Evolutionary conservation across 331 rosid species (phyloP).

Genomic region (Rosa hybrid): DNA sequence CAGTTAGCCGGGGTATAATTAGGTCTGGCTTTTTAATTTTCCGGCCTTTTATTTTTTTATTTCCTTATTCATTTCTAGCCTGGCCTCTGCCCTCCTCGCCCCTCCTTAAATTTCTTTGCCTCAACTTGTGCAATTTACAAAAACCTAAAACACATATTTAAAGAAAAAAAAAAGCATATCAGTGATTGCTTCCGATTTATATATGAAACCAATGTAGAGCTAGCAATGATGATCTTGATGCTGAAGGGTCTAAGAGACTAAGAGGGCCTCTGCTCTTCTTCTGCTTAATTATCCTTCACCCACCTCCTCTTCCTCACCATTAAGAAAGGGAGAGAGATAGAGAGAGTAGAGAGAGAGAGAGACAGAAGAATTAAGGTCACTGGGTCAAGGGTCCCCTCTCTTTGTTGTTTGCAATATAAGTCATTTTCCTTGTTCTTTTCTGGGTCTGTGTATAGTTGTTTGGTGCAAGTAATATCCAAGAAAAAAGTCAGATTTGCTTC

Average conservation of each 20-base stretch:
- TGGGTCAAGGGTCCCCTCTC: neutral
- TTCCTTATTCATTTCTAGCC: slow-evolving; percentile 10
- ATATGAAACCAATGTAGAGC: slow-evolving; percentile 54
- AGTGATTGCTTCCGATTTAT: slow-evolving; percentile 3
- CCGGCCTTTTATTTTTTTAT: neutral
- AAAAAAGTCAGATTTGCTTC: slow-evolving; percentile 35
- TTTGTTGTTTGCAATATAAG: slow-evolving; percentile 26
- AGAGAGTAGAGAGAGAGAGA: slow-evolving; percentile 1
- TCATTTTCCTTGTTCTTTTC: slow-evolving; percentile 43
- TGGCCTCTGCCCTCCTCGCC: neutral
- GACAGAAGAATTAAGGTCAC: neutral
- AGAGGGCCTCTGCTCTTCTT: slow-evolving; percentile 20
- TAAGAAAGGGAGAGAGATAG: slow-evolving; percentile 30
- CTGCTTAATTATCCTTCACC: slow-evolving; percentile 60
- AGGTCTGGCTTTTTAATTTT: slow-evolving; percentile 35
- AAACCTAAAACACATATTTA: neutral
- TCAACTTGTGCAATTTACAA: slow-evolving; percentile 36
- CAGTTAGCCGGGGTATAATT: slow-evolving; percentile 71
- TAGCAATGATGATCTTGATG: slow-evolving; percentile 63
- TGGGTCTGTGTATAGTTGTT: slow-evolving; percentile 34
- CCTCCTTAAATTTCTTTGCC: slow-evolving; percentile 28
- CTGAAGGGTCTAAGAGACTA: slow-evolving; percentile 36
- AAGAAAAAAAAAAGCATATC: neutral
- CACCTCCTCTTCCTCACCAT: slow-evolving; percentile 57
- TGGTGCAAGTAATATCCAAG: slow-evolving; percentile 29